Percentiles rank a stretch among this genome's conserved stretches.
These are phyloP conservation scores for Ophiosphaerella narmari DNA, from an alignment of 2,329 filamentous ascomycete genomes.

Conservation along the genomic window DNA sequence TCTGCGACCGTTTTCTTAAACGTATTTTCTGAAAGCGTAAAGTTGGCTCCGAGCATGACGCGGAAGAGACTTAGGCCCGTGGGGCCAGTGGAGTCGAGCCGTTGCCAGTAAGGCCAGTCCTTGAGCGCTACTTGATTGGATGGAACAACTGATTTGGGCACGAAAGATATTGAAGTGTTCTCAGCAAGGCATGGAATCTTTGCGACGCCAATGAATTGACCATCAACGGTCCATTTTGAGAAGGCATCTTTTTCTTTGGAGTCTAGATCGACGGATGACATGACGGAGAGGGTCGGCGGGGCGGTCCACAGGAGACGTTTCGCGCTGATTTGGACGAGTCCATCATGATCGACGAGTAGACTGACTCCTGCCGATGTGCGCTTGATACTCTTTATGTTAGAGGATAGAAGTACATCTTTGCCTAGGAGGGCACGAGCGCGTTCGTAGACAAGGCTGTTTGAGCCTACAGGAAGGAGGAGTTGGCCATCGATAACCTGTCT, in stretches of 20 bases:
- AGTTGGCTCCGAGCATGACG: conserved; percentile 19
- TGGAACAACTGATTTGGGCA: conserved; percentile 10
- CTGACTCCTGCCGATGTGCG: conserved; percentile 2
- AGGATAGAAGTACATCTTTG: conserved; percentile 14
- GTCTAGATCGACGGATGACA: conserved; percentile 16
- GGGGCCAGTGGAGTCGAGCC: conserved; percentile 25
- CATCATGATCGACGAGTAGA: conserved; percentile 9
- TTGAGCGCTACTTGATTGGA: conserved; percentile 19
- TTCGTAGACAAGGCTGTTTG: conserved; percentile 28
- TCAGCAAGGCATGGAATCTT: conserved; percentile 26
- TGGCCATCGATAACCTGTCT: conserved; percentile 6
- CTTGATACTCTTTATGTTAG: conserved; percentile 8
- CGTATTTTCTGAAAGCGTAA: conserved; percentile 6
- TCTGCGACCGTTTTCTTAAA: conserved; percentile 7
- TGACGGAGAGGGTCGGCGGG: conserved; percentile 11
- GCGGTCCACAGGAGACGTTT: conserved; percentile 24
- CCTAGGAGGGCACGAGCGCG: conserved; percentile 23
- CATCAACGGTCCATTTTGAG: conserved; percentile 6
- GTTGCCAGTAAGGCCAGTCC: conserved; percentile 20
- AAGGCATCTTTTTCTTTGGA: conserved; percentile 18
- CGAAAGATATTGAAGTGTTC: conserved; percentile 17
- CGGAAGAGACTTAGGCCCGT: conserved; percentile 16
- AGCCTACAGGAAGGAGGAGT: conserved; percentile 17
- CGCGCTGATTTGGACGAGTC: conserved; percentile 18
- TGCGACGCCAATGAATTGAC: conserved; percentile 18